These are phyloP conservation scores for Physcomitrium patens DNA, from an alignment of 225 moss, liverwort and hornwort genomes.

Conservation along the genomic window DNA sequence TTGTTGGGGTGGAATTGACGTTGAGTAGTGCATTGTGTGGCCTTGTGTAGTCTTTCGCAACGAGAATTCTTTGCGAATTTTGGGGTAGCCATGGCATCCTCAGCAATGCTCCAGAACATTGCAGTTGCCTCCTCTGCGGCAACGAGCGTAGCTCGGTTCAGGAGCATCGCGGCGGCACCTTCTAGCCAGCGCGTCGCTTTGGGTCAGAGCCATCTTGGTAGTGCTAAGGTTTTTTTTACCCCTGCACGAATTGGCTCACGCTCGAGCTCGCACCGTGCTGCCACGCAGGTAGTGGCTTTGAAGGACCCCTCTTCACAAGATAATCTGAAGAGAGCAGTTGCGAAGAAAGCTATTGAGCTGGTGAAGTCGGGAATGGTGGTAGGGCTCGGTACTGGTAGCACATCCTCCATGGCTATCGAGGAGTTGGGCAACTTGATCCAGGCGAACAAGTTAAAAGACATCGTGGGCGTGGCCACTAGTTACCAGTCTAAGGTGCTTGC, in stretches of 20 bases:
- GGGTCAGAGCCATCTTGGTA: constrained; percentile 32
- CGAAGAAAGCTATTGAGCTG: constrained; percentile 85
- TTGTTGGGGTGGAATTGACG: constrained; percentile 16
- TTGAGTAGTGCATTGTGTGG: neutral
- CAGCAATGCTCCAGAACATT: constrained; percentile 43
- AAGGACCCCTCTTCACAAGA: constrained; percentile 62
- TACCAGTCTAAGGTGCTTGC: constrained; percentile 93
- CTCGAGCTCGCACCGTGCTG: constrained; percentile 14
- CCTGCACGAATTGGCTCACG: constrained; percentile 3
- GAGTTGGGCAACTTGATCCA: constrained; percentile 82
- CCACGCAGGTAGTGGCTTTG: constrained; percentile 35
- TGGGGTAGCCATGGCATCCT: constrained; percentile 41
- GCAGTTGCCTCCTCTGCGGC: constrained; percentile 32
- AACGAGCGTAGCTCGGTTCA: constrained; percentile 10
- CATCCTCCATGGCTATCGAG: constrained; percentile 95
- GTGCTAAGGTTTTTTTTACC: constrained; percentile 31
- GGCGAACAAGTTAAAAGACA: constrained; percentile 82
- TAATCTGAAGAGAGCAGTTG: constrained; percentile 77
- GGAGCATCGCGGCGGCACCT: constrained; percentile 18
- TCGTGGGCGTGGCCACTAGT: constrained; percentile 84
- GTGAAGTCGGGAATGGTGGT: constrained; percentile 94
- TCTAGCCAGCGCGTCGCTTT: constrained; percentile 28
- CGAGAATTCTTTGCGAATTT: constrained; percentile 3
- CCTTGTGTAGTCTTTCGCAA: constrained; percentile 20
- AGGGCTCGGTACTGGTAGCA: constrained; percentile 92